These are phyloP conservation scores for Scheffersomyces cryptocercus DNA, from an alignment of 1,139 yeast species.

Conservation along the genomic window DNA sequence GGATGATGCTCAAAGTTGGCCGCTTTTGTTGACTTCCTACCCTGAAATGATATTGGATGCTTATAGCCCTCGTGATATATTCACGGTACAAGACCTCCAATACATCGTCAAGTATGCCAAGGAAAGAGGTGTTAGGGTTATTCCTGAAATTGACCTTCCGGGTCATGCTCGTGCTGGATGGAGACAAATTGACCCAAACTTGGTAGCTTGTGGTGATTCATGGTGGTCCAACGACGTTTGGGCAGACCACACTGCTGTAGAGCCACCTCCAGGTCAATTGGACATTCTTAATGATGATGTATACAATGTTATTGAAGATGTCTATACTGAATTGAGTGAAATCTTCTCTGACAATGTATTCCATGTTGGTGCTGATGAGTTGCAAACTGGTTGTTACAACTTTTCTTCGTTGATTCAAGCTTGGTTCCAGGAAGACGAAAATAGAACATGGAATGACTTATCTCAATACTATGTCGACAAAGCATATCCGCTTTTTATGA, in stretches of 20 bases:
- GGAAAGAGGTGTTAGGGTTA: slow-evolving; percentile 42
- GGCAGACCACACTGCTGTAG: slow-evolving; percentile 34
- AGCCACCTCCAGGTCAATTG: slow-evolving; percentile 51
- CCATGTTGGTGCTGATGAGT: slow-evolving; percentile 52
- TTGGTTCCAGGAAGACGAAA: slow-evolving; percentile 30
- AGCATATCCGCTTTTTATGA: slow-evolving; percentile 36
- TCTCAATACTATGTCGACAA: slow-evolving; percentile 42
- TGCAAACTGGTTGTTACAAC: slow-evolving; percentile 39
- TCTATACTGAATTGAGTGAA: slow-evolving; percentile 37
- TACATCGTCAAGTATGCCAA: slow-evolving; percentile 36
- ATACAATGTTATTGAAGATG: slow-evolving; percentile 33
- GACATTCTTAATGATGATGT: slow-evolving; percentile 38
- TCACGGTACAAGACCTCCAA: slow-evolving; percentile 32
- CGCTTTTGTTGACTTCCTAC: slow-evolving; percentile 32
- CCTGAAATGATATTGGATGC: slow-evolving; percentile 50
- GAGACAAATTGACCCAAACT: slow-evolving; percentile 32
- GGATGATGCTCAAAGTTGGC: slow-evolving; percentile 51
- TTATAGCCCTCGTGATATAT: slow-evolving; percentile 36
- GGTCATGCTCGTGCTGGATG: slow-evolving; percentile 52
- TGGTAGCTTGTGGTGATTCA: slow-evolving; percentile 36
- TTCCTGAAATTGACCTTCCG: slow-evolving; percentile 53
- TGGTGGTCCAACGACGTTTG: slow-evolving; percentile 33
- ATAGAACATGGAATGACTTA: slow-evolving; percentile 31
- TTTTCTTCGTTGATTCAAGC: slow-evolving; percentile 26
- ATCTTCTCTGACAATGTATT: slow-evolving; percentile 40